Conservation (phyloP, 306 rosid genomes). For the Castanea sativa region DNA sequence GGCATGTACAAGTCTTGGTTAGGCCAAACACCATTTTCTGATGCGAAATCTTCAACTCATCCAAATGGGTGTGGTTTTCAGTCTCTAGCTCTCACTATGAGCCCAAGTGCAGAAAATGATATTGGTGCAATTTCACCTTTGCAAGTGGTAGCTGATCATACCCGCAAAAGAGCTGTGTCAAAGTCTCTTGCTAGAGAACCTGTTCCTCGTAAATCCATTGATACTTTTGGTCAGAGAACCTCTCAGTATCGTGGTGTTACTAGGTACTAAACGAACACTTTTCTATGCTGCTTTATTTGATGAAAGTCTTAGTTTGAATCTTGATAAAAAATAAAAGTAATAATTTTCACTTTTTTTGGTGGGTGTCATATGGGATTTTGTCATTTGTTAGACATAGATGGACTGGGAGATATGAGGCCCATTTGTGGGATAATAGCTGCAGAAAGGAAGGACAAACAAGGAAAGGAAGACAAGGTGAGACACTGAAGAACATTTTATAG, state of each 20-base stretch:
- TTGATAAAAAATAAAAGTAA: not conserved
- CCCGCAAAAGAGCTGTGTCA: constrained; percentile 54
- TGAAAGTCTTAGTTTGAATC: not conserved
- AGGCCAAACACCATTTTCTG: constrained; percentile 50
- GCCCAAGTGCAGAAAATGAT: constrained; percentile 50
- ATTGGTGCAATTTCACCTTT: constrained; percentile 38
- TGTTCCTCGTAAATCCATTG: constrained; percentile 82
- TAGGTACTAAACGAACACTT: constrained; percentile 36
- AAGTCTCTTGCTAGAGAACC: constrained; percentile 65
- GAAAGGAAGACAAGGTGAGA: constrained; percentile 97
- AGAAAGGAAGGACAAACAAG: constrained; percentile 99
- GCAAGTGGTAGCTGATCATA: constrained; percentile 43
- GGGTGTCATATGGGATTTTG: constrained; percentile 10
- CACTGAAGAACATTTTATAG: not conserved
- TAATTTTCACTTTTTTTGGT: not conserved
- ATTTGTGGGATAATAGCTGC: constrained; percentile 98
- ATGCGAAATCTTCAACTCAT: constrained; percentile 35
- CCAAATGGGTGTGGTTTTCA: constrained; percentile 55
- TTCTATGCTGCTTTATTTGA: not conserved
- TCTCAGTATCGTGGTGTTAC: constrained; percentile 98
- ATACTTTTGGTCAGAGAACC: constrained; percentile 96
- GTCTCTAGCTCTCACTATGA: constrained; percentile 70
- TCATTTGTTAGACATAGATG: constrained; percentile 75
- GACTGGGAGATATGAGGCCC: constrained; percentile 99
- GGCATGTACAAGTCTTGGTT: constrained; percentile 75